These are phyloP conservation scores for Pinus albicaulis DNA, from an alignment of 75 land plant species.

Conservation along the genomic window DNA sequence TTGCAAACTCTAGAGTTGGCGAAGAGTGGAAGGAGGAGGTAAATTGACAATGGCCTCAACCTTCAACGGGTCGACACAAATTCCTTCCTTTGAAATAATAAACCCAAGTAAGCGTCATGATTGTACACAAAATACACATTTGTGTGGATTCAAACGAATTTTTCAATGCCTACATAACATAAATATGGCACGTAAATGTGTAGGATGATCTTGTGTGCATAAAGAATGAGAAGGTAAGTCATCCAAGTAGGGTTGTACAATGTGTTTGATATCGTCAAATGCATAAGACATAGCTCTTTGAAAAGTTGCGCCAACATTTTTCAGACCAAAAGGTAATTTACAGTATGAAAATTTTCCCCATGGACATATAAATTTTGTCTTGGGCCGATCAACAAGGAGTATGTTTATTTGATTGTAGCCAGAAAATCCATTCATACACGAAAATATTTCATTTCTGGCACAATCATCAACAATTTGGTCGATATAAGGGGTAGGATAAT, in stretches of 20 bases:
- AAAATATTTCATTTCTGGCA: background rate
- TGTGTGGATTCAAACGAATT: background rate
- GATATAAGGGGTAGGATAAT: background rate
- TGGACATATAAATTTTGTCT: background rate
- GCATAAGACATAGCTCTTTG: background rate
- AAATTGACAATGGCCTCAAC: background rate
- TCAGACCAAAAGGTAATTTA: constrained; percentile 5
- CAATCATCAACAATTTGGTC: background rate
- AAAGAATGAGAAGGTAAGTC: background rate
- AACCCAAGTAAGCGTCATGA: background rate
- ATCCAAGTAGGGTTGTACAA: constrained; percentile 6
- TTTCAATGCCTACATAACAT: too few species aligned
- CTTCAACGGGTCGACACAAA: background rate
- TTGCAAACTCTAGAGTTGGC: background rate
- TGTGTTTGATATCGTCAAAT: background rate
- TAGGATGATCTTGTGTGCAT: too few species aligned
- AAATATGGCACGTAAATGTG: too few species aligned
- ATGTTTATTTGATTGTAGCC: constrained; percentile 13
- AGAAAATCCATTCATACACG: constrained; percentile 7
- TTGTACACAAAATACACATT: background rate
- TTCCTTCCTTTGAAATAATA: background rate
- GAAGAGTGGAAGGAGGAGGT: too few species aligned
- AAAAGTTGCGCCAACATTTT: constrained; percentile 9
- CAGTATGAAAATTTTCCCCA: constrained; percentile 10
- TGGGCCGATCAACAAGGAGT: background rate